Base-by-base conservation (phyloP, 805 yeast genomes). In the Ogataea minuta region DNA sequence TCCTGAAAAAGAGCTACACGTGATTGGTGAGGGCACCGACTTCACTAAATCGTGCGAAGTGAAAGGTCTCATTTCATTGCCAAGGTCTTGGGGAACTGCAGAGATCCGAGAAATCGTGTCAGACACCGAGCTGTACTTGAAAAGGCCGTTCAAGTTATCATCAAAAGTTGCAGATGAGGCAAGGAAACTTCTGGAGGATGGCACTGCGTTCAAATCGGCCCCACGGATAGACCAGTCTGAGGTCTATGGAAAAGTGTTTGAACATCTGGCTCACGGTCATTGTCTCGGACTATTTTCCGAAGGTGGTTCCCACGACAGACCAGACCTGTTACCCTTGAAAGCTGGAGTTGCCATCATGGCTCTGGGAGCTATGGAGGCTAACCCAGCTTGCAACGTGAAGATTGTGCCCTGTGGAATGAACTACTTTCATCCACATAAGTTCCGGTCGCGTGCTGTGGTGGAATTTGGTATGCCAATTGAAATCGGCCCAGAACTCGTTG, bases 321-420 rank as follows among this genome's bases (percentile, higher is more conserved):
- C 98, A 0, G 95, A 88, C 47, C 64, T 91, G 50, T 71, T 91
- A 35, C 99, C 99, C 0, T 68, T 91, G 50, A 91, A 93, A 59
- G 96, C 98, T 1, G 99, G 99, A 46, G 97, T 93, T 7, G 96
- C 96, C 2, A 84, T 91, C 41, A 93, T 91, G 98, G 99, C 98
- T 0, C 70, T 93, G 21, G 99, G 98, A 7, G 93, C 98, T 8
- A 77, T 90, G 79, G 84, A 80, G 16, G 72, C 77, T 44, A 76
- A 85, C 52, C 88, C 93, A 0, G 74, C 76, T 31, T 79, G 84
- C 44, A 80, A 81, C 41, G 91, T 91, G 4, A 80, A 81, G 52
- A 87, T 91, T 50, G 95, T 93, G 10, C 98, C 50, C 11, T 46
- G 50, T 16, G 99, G 99, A 28, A 83, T 93, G 91, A 91, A 91